Conservation (phyloP, 495 filamentous ascomycete species). For the Entonaema liquescens region DNA sequence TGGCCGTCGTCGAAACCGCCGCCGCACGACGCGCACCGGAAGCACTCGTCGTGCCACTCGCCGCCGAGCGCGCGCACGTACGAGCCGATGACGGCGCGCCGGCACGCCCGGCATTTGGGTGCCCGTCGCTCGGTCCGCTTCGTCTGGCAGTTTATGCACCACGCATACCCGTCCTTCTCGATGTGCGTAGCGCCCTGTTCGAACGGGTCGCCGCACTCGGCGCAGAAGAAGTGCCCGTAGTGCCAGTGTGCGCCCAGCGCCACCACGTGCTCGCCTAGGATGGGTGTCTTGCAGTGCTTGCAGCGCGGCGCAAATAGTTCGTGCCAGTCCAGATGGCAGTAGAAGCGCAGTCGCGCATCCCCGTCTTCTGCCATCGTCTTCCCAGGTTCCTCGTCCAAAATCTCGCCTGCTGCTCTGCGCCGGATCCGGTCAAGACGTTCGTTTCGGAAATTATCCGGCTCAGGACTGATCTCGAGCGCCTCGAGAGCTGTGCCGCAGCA, state of each 20-base stretch:
- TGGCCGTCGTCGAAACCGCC: conserved; percentile 64
- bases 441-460: conserved; percentile 74
- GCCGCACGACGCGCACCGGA: conserved; percentile 71
- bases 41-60: conserved; percentile 95
- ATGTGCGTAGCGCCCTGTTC: conserved; percentile 84
- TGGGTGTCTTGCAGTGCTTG: conserved; percentile 97
- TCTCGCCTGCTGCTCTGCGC: conserved; percentile 65
- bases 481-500: conserved; percentile 88
- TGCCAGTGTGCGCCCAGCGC: conserved; percentile 96
- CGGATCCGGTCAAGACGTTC: conserved; percentile 76
- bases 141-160: conserved; percentile 94
- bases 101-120: conserved; percentile 86
- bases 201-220: conserved; percentile 97
- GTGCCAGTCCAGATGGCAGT: conserved; percentile 98
- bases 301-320: conserved; percentile 92
- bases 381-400: conserved; percentile 62
- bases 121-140: conserved; percentile 77
- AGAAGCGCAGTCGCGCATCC: conserved; percentile 79
- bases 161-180: conserved; percentile 98
- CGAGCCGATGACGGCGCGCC: conserved; percentile 82
- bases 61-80: conserved; percentile 86
- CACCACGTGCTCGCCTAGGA: conserved; percentile 92
- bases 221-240: conserved; percentile 98
- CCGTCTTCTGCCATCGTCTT: conserved; percentile 72
- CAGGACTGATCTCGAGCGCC: conserved; percentile 94